phyloP scores from a whole-genome alignment of 352 stramenopile species.

The Plasmopara viticola region DNA sequence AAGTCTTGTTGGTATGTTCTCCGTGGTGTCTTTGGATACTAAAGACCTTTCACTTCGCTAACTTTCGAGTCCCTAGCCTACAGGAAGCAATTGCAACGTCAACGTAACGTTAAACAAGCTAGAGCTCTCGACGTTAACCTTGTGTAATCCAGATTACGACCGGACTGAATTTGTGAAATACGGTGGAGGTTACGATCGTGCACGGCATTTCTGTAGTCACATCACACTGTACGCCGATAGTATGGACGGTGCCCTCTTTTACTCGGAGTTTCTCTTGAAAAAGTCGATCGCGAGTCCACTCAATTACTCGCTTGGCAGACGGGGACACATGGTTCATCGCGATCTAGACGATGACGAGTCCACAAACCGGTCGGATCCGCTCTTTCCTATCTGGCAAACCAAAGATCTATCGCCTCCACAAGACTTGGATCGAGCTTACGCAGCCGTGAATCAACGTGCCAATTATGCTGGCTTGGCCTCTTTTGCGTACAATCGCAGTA shows the following conservation, averaged over 20 bases:
- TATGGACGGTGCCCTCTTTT: conserved; percentile 68
- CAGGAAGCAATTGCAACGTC: conserved; percentile 12
- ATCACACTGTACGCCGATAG: conserved; percentile 77
- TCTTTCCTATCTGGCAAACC: conserved; percentile 34
- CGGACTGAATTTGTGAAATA: conserved; percentile 54
- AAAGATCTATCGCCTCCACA: conserved; percentile 31
- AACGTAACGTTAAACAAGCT: conserved; percentile 11
- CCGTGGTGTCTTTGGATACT: not conserved
- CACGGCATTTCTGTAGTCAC: conserved; percentile 47
- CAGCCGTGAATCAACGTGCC: conserved; percentile 47
- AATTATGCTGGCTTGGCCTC: conserved; percentile 43
- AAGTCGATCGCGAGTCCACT: conserved; percentile 32
- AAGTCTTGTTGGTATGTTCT: conserved; percentile 35
- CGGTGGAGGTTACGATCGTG: conserved; percentile 44
- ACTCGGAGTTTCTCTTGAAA: conserved; percentile 54
- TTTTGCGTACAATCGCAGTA: conserved; percentile 49
- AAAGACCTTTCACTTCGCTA: not conserved
- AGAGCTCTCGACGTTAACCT: conserved; percentile 51
- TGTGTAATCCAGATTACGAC: conserved; percentile 78
- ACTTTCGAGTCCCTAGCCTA: conserved; percentile 6
- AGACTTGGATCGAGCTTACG: conserved; percentile 49
- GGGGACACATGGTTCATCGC: conserved; percentile 48
- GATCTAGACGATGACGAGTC: conserved; percentile 24
- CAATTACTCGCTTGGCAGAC: conserved; percentile 49
- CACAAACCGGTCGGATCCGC: conserved; percentile 22